Percentiles rank a stretch among this genome's conserved stretches.
These are phyloP conservation scores for Globisporangium cylindrosporum DNA, from an alignment of 352 stramenopile species.

Conservation along the genomic window DNA sequence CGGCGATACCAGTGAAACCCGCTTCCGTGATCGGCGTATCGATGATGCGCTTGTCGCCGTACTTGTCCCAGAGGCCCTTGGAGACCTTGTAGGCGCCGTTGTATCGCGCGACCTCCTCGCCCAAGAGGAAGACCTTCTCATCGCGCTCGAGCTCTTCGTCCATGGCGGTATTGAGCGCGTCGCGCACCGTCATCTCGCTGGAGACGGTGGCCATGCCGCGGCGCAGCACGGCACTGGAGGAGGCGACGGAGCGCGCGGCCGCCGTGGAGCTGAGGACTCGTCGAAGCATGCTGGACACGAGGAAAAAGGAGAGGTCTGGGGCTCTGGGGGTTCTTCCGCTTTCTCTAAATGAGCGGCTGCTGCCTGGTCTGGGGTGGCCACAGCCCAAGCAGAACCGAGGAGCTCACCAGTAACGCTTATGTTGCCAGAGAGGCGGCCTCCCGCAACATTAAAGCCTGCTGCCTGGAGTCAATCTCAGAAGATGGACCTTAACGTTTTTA, in stretches of 20 bases:
- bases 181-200: slow-evolving; percentile 94
- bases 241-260: slow-evolving; percentile 22
- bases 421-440: slow-evolving; percentile 5
- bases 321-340: slow-evolving; percentile 18
- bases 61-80: slow-evolving; percentile 98
- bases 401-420: slow-evolving; percentile 14
- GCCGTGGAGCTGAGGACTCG: slow-evolving; percentile 45
- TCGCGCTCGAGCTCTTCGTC: slow-evolving; percentile 99
- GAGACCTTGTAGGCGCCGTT: slow-evolving; percentile 99
- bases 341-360: slow-evolving; percentile 9
- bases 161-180: slow-evolving; percentile 98
- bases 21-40: slow-evolving; percentile 99
- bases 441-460: slow-evolving; percentile 10
- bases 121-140: slow-evolving; percentile 93
- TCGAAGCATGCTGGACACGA: slow-evolving; percentile 25
- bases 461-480: not conserved
- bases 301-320: slow-evolving; percentile 20
- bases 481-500: not conserved
- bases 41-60: slow-evolving; percentile 98
- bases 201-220: slow-evolving; percentile 76
- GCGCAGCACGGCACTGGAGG: slow-evolving; percentile 28
- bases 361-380: not conserved
- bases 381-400: slow-evolving; percentile 24
- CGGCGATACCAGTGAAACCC: slow-evolving; percentile 92
- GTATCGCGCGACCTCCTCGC: slow-evolving; percentile 99